These are phyloP conservation scores for Papiliotrema fonsecae DNA, from an alignment of 1,284 basidiomycete genomes.

Conservation along the genomic window DNA sequence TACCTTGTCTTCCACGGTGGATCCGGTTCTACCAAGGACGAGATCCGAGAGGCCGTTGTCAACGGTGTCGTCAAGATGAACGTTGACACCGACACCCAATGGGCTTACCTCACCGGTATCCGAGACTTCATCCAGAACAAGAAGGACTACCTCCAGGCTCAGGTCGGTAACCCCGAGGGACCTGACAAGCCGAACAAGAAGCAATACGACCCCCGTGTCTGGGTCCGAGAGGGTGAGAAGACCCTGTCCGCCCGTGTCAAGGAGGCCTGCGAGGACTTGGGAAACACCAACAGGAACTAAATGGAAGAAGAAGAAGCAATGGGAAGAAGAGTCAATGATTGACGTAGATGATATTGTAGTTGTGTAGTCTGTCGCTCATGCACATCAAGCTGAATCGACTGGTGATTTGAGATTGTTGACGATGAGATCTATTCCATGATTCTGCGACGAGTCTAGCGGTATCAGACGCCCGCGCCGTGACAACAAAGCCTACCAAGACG, in stretches of 20 bases:
- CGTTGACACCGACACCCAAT: slow-evolving; percentile 79
- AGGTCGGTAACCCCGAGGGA: slow-evolving; percentile 93
- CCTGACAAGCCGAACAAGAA: slow-evolving; percentile 97
- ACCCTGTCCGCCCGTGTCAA: slow-evolving; percentile 82
- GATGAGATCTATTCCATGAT: too few species aligned
- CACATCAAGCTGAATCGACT: too few species aligned
- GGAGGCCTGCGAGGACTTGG: slow-evolving; percentile 85
- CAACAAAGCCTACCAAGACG: neutral
- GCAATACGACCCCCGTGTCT: slow-evolving; percentile 89
- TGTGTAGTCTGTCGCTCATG: too few species aligned
- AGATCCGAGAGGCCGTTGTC: slow-evolving; percentile 86
- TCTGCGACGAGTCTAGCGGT: too few species aligned
- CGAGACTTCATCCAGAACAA: slow-evolving; percentile 80
- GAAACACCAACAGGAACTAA: slow-evolving; percentile 58
- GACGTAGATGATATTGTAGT: too few species aligned
- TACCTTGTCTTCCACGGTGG: slow-evolving; percentile 99
- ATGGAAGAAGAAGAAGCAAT: neutral
- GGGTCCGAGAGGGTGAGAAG: slow-evolving; percentile 98
- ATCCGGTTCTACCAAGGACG: slow-evolving; percentile 93
- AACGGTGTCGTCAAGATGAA: slow-evolving; percentile 98
- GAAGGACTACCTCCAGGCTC: slow-evolving; percentile 76
- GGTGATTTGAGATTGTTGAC: too few species aligned
- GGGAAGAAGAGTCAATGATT: too few species aligned
- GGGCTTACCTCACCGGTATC: slow-evolving; percentile 85
- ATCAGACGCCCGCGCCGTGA: too few species aligned